Evolutionary conservation across 2,329 filamentous ascomycete genomes (phyloP), one percentile per base, ranked within the genome.

Genomic region (Knoxdaviesia capensis): DNA sequence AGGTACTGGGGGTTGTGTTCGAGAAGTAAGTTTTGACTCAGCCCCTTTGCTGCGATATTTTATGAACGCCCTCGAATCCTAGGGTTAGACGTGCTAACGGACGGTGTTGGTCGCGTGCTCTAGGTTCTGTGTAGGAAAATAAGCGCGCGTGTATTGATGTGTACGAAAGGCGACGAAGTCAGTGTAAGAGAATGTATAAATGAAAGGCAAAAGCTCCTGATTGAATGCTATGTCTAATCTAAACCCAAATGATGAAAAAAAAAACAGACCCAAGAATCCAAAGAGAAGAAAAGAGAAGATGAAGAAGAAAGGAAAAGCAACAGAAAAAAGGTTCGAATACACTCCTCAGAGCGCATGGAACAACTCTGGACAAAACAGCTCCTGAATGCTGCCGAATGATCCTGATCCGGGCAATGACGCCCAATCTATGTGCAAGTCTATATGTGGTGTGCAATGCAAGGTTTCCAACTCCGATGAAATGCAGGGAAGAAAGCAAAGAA

Each of bases 1-100:
- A 96, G 54, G 84, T 98, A 6, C 62, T 98, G 38, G 90, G 90
- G 0, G 87, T 98, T 28, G 87, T 98, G 4, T 98, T 98, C 62
- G 88, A 96, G 58, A 96, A 93, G 83, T 93, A 63, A 66, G 74
- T 72, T 34, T 36, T 30, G 36, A 36, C 41, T 20, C 8, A 32
- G 7, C 35, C 11, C n/a, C n/a, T 9, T 40, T 39, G 7, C 20
- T 31, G 4, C 29, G 3, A 3, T 34, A 9, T 28, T 29, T n/a
- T 5, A n/a, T 20, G 20, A 20, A 20, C 20, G 20, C 20, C 20
- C 20, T 20, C 20, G 20, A 20, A 20, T 3, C 20, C 20, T 7
- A 6, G 30, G 30, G 36, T 7, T 29, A 7, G 28, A 5, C 4
- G 29, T 40, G 6, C n/a, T 34, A 4, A 34, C 20, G 40, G n/a